Conservation (phyloP, 257 asterid species). For the Nicotiana obtusifolia region DNA sequence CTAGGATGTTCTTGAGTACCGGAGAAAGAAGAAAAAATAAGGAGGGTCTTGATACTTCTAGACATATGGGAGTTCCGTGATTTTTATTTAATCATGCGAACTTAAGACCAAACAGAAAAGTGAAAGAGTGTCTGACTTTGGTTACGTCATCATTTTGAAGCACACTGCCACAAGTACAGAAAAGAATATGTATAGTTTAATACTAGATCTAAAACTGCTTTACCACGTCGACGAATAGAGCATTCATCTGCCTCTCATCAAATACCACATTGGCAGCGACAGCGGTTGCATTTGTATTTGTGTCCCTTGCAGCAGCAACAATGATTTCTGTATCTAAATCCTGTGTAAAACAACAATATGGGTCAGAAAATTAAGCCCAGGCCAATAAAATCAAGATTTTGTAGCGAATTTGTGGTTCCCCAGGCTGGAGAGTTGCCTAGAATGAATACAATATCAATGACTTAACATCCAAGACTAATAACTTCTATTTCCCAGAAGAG, state of each 20-base stretch:
- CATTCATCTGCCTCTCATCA: slow-evolving; percentile 94
- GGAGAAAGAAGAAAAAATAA: neutral
- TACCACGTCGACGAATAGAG: slow-evolving; percentile 92
- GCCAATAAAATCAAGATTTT: neutral
- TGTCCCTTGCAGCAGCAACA: slow-evolving; percentile 80
- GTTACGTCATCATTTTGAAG: neutral
- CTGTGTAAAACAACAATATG: slow-evolving; percentile 29
- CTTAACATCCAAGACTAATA: neutral
- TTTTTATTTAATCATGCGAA: neutral
- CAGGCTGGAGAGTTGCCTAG: neutral
- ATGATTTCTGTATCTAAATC: slow-evolving; percentile 83
- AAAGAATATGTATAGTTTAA: neutral
- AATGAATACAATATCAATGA: neutral
- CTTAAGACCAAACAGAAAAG: neutral
- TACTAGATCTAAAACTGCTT: slow-evolving; percentile 14
- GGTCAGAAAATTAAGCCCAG: neutral
- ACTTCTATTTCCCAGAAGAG: neutral
- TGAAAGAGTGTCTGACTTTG: neutral
- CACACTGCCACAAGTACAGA: neutral
- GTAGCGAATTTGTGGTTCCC: neutral
- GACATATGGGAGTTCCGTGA: neutral
- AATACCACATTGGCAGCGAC: slow-evolving; percentile 72
- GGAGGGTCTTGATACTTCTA: neutral
- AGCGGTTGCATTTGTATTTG: slow-evolving; percentile 67
- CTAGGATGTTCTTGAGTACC: neutral